Base-by-base conservation (phyloP, 345 rosid genomes). In the Gossypium anomalum region DNA sequence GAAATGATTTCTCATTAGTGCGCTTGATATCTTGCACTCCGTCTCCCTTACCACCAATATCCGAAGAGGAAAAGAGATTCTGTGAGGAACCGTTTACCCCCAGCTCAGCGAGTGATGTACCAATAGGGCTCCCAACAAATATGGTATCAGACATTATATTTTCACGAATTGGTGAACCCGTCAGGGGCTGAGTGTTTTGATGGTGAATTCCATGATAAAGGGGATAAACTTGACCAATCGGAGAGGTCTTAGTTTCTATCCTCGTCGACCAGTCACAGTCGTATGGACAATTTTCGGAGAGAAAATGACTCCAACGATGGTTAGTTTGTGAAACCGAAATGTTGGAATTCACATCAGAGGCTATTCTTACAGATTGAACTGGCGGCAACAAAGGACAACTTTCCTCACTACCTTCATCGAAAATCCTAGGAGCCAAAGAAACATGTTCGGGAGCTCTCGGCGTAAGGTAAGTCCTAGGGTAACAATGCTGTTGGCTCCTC, bases 401-500 rank as follows among this genome's bases (percentile, higher is more conserved):
- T 34, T 77, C 86, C 16, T 86, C 84, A 47, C 51, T 55, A 45
- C 79, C 17, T 72, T 59, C 77, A 76, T 82, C 84, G 27, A 72
- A 69, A 57, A 75, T 41, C 78, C 82, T 77, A 69, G 79, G 55
- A 16, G 92, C 63, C 20, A 78, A 71, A 77, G 90, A 55, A 60
- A 73, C 76, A 4, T 89, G 82, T 79, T 88, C 94, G 51, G 82
- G 94, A 29, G 80, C 59, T 85, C 86, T 89, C 6, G 93, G 90
- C 60, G 82, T 77, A 41, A 95, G 97, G 82, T 95, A 95, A 76
- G 82, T 87, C 88, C 97, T 89, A 58, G 88, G 89, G 82, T 86
- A 88, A 77, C 79, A 86, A 77, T 95, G 97, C 41, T 97, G 86
- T 85, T 95, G 97, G 84, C 99, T 93, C 85, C 98, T 92, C 3